Conservation (phyloP, 352 stramenopile species). For the Globisporangium cederbergense region DNA sequence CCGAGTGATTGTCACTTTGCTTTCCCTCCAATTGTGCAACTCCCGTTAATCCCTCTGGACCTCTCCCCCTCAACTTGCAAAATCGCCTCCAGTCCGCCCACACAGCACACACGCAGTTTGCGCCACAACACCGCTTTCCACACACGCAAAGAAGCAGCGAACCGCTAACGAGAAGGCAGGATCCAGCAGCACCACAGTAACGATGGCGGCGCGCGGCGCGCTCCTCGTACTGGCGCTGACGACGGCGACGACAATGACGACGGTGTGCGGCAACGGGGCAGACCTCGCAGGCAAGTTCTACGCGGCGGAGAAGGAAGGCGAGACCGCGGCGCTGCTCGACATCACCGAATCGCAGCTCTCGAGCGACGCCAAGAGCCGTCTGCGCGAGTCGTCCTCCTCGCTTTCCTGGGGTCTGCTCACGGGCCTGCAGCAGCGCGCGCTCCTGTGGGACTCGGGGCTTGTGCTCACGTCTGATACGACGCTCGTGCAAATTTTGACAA, state of each 20-base stretch:
- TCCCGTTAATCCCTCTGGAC: too few species aligned
- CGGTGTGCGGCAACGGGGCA: constrained; percentile 15
- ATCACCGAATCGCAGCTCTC: constrained; percentile 35
- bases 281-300: constrained; percentile 62
- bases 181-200: not conserved
- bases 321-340: constrained; percentile 23
- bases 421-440: constrained; percentile 58
- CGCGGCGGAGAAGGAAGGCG: constrained; percentile 28
- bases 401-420: constrained; percentile 29
- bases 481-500: constrained; percentile 59
- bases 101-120: not conserved
- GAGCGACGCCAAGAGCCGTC: constrained; percentile 27
- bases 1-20: too few species aligned
- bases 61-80: too few species aligned
- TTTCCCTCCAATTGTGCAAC: too few species aligned
- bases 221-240: constrained; percentile 5
- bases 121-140: not conserved
- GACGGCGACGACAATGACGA: not conserved
- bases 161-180: not conserved
- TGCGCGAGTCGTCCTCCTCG: constrained; percentile 5
- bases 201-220: constrained; percentile 6
- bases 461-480: constrained; percentile 35
- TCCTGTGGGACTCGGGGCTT: constrained; percentile 71
- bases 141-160: constrained; percentile 5
- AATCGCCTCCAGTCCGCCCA: too few species aligned